Evolutionary conservation across 179 eudicot genomes (phyloP).

Genomic region (Silene vulgaris): DNA sequence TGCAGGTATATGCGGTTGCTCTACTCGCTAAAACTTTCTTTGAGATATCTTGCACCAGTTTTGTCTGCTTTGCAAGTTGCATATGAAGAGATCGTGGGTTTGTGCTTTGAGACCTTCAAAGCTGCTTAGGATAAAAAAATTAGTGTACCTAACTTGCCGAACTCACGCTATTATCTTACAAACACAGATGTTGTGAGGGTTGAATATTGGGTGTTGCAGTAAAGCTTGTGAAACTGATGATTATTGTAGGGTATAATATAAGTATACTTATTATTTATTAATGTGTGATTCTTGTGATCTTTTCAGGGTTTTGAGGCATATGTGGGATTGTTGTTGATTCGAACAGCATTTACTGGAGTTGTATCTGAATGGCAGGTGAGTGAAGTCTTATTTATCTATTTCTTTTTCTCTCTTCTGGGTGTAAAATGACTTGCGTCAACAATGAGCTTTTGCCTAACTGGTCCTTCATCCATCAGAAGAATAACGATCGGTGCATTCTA

Average conservation of each 20-base stretch:
- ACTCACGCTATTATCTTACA: background rate
- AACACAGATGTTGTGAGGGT: too few relatives aligned
- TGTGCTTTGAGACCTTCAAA: background rate
- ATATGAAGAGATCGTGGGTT: background rate
- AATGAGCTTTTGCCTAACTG: background rate
- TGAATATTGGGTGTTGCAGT: too few relatives aligned
- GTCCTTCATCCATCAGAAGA: background rate
- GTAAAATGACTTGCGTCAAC: background rate
- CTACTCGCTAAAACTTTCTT: background rate
- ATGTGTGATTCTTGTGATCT: background rate
- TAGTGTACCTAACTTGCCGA: background rate
- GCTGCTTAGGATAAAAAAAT: background rate
- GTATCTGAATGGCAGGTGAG: conserved; percentile 50
- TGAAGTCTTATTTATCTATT: background rate
- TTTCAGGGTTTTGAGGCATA: conserved; percentile 46
- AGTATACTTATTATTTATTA: background rate
- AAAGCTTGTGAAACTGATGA: background rate
- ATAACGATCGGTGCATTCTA: background rate
- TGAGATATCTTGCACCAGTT: conserved; percentile 5
- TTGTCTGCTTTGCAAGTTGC: conserved; percentile 2
- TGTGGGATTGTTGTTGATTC: conserved; percentile 37
- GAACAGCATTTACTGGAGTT: conserved; percentile 35
- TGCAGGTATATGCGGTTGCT: conserved; percentile 34
- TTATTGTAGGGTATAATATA: conserved; percentile 15
- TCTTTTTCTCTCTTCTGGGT: background rate